Conservation (phyloP, 2,329 filamentous ascomycete genomes). For the Knoxdaviesia proteae region DNA sequence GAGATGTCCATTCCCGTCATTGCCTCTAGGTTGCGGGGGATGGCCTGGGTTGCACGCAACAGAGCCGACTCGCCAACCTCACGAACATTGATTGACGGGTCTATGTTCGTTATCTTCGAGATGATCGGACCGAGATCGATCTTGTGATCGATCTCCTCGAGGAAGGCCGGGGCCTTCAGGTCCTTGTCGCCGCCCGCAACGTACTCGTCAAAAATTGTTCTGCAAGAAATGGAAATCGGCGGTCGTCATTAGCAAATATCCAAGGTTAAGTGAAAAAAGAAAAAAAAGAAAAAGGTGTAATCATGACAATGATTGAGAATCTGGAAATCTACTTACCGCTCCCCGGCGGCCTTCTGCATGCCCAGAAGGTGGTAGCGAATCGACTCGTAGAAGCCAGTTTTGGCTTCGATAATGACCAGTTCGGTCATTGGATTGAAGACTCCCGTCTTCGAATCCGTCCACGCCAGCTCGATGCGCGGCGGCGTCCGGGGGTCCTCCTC, state of each 20-base stretch:
- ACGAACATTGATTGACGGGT: too few species aligned
- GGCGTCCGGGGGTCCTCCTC: constrained; percentile 15
- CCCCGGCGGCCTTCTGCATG: constrained; percentile 38
- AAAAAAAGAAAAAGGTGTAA: background rate
- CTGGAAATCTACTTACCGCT: constrained; percentile 23
- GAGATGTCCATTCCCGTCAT: constrained; percentile 30
- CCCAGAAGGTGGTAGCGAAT: constrained; percentile 31
- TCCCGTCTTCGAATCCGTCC: constrained; percentile 36
- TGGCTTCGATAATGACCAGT: constrained; percentile 62
- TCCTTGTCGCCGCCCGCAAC: constrained; percentile 25
- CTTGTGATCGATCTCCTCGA: constrained; percentile 5
- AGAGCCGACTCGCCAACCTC: too few species aligned
- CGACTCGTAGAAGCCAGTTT: constrained; percentile 57
- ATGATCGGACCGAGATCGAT: background rate
- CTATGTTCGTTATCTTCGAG: too few species aligned
- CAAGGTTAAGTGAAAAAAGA: too few species aligned
- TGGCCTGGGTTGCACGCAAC: too few species aligned
- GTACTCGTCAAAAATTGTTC: constrained; percentile 41
- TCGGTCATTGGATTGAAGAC: constrained; percentile 46
- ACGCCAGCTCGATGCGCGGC: constrained; percentile 57
- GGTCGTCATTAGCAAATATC: background rate
- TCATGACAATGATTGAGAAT: too few species aligned
- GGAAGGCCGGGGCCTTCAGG: constrained; percentile 11
- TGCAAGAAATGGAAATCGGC: constrained; percentile 6
- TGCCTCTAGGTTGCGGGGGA: too few species aligned